Evolutionary conservation across 2,329 filamentous ascomycete species (phyloP), one percentile per base, ranked within the genome.

Genomic region (Pseudogymnoascus sp.): DNA sequence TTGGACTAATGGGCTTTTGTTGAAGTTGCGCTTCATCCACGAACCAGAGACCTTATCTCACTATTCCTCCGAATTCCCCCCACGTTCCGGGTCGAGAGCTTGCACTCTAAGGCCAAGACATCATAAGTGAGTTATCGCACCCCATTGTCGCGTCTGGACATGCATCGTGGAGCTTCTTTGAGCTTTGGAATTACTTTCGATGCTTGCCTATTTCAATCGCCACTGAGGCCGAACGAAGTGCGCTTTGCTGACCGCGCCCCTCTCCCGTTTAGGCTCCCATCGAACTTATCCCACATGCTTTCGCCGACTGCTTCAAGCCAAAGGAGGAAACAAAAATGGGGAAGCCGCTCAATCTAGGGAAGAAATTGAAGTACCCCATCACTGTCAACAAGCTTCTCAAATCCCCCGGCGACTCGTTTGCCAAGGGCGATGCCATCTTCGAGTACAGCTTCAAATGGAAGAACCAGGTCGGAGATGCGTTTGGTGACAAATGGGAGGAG

Each of bases 381-480:
- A 95, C 88, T 67, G 86, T 99, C 74, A 91, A 86, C 68, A 88
- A 90, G 73, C 80, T 97, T 63, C 82, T 92, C 66, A 91, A 90
- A 73, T 76, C 79, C 65, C 82, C 83, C 18, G 88, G 89, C 73
- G 90, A 96, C 67, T 71, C 81, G 63, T 82, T 99, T 69, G 80
- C 83, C 68, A 88, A 88, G 73, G 80, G 90, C 69, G 88, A 91
- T 68, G 81, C 84, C 60, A 80, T 97, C 60, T 85, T 99, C 71
- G 84, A 89, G 72, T 99, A 96, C 79, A 85, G 85, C 63, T 99
- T 92, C 76, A 85, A 85, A 68, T 92, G 86, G 74, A 85, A 78
- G 70, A 86, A 90, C 74, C 84, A 84, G 65, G 83, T 94, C 61
- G 86, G 86, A 70, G 87, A 95, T 60, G 78, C 78, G 15, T 74